Evolutionary conservation across 2,329 filamentous ascomycete genomes (phyloP).

Genomic region (Chrysosporium queenslandicum): DNA sequence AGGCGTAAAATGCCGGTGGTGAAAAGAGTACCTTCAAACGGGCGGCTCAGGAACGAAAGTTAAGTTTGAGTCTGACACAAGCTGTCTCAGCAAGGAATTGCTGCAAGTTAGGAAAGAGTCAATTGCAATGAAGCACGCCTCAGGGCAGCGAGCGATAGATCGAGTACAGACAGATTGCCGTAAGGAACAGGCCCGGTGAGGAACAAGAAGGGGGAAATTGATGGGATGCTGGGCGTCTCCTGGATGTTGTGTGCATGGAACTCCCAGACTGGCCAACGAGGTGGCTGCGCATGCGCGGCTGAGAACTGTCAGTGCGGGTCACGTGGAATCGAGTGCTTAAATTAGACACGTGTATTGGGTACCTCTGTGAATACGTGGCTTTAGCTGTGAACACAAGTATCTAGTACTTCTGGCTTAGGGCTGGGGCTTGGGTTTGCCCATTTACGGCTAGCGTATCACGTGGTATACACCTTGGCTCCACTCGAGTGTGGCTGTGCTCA

Average conservation of each 20-base stretch:
- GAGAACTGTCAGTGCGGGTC: no score
- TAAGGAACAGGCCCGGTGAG: background rate
- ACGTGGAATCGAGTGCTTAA: no score
- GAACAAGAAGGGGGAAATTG: background rate
- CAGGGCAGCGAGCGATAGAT: background rate
- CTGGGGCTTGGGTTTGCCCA: background rate
- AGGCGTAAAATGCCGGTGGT: background rate
- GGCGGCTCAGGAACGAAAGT: slow-evolving; percentile 12
- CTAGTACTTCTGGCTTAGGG: background rate
- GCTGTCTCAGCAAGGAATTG: background rate
- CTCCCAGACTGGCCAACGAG: no score
- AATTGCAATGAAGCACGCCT: background rate
- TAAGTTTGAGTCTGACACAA: slow-evolving; percentile 5
- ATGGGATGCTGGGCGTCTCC: no score
- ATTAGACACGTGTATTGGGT: no score
- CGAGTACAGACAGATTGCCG: background rate
- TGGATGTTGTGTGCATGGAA: no score
- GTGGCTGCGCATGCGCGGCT: no score
- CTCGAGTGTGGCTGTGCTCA: no score
- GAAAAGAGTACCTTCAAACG: background rate
- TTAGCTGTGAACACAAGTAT: no score
- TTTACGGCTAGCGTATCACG: background rate
- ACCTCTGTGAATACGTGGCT: no score
- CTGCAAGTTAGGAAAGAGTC: background rate
- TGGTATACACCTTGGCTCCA: background rate